Conservation (phyloP, 1,284 basidiomycete species). For the Lentinula novae-zelandiae region DNA sequence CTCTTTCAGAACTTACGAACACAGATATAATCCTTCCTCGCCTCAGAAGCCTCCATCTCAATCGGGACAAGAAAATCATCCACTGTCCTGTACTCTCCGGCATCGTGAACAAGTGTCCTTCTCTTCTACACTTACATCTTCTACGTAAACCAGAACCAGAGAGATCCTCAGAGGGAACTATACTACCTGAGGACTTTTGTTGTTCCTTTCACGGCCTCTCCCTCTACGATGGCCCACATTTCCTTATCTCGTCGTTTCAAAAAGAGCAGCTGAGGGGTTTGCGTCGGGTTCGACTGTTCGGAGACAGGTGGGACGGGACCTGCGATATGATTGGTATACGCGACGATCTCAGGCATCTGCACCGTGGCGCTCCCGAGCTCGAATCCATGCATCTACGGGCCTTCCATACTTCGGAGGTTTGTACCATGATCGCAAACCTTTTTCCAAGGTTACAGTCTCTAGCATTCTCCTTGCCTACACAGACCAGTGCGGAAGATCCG, state of each 20-base stretch:
- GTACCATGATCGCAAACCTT: conserved; percentile 8
- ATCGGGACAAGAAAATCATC: conserved; percentile 7
- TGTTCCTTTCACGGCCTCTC: not conserved
- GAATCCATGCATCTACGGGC: conserved; percentile 15
- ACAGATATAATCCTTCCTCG: conserved; percentile 1
- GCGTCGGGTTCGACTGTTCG: conserved; percentile 16
- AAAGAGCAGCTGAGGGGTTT: conserved; percentile 11
- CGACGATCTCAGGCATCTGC: conserved; percentile 11
- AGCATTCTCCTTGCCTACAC: conserved; percentile 15
- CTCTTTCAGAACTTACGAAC: conserved; percentile 9
- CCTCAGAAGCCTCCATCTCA: conserved; percentile 3
- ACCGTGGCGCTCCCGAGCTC: conserved; percentile 9
- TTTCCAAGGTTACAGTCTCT: conserved; percentile 14
- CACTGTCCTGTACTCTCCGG: not conserved
- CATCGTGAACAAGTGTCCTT: conserved; percentile 8
- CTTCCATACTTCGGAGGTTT: conserved; percentile 14
- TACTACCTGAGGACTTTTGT: conserved; percentile 3
- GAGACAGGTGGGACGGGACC: conserved; percentile 15
- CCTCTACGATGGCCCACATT: conserved; percentile 16
- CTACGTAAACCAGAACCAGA: conserved; percentile 8
- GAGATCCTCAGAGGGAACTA: not conserved
- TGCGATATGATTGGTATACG: conserved; percentile 16
- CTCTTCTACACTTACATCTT: conserved; percentile 8
- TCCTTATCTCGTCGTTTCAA: conserved; percentile 10
- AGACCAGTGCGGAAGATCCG: conserved; percentile 13